A percentile compares a stretch with the other conserved stretches of the same genome.
These are phyloP conservation scores for Cladobotryum protrusum DNA, from an alignment of 2,329 filamentous ascomycete species.

Conservation along the genomic window DNA sequence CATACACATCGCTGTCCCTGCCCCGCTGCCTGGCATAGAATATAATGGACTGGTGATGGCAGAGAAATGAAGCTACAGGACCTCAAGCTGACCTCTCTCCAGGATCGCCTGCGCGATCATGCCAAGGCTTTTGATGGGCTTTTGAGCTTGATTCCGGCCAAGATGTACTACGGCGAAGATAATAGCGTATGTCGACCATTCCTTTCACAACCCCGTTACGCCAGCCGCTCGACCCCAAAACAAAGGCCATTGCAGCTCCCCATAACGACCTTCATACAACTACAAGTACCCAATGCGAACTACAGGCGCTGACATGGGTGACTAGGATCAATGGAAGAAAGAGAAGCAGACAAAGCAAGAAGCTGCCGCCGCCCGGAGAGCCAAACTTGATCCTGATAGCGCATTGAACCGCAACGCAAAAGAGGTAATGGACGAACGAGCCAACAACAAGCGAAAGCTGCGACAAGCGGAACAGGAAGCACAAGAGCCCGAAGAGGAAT, in stretches of 20 bases:
- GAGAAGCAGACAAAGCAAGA: slow-evolving; percentile 95
- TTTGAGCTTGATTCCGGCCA: slow-evolving; percentile 80
- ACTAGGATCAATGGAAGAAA: slow-evolving; percentile 81
- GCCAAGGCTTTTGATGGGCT: slow-evolving; percentile 79
- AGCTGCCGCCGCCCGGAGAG: slow-evolving; percentile 72
- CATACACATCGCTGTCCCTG: slow-evolving; percentile 19
- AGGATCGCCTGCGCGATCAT: slow-evolving; percentile 53
- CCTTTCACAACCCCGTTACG: background rate
- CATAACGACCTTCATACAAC: too few species aligned
- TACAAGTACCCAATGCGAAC: background rate
- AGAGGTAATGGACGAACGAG: slow-evolving; percentile 81
- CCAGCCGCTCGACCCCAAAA: too few species aligned
- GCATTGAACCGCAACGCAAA: slow-evolving; percentile 75
- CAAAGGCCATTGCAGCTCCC: too few species aligned
- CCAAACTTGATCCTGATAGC: slow-evolving; percentile 87
- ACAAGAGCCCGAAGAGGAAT: slow-evolving; percentile 39
- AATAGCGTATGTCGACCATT: slow-evolving; percentile 58
- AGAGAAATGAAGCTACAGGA: background rate
- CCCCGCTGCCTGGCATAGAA: slow-evolving; percentile 11
- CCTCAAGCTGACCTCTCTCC: slow-evolving; percentile 13
- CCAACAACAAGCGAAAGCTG: slow-evolving; percentile 72
- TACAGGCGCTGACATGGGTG: background rate
- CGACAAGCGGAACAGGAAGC: slow-evolving; percentile 49
- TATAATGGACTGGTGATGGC: background rate
- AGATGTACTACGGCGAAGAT: slow-evolving; percentile 85